Evolutionary conservation across 345 rosid species (phyloP).

Genomic region (Carallia brachiata): DNA sequence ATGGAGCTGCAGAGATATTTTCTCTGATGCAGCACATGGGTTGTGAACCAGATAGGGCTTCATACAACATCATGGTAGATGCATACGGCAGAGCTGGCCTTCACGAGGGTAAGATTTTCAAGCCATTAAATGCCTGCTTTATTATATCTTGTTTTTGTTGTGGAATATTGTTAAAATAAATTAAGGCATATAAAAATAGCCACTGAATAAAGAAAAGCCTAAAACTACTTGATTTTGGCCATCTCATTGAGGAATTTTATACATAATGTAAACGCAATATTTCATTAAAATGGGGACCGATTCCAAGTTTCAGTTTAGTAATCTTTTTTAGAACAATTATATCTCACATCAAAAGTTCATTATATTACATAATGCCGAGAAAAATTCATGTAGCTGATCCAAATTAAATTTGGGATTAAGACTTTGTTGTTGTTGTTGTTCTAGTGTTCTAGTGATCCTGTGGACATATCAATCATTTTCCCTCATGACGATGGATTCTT

Average conservation of each 20-base stretch:
- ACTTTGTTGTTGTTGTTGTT: too few relatives aligned
- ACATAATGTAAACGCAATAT: too few relatives aligned
- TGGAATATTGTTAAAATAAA: not conserved
- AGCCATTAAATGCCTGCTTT: not conserved
- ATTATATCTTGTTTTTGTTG: not conserved
- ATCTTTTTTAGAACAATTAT: too few relatives aligned
- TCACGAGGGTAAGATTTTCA: slow-evolving; percentile 51
- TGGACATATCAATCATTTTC: too few relatives aligned
- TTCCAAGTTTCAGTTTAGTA: too few relatives aligned
- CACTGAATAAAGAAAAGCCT: not conserved
- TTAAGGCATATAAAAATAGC: not conserved
- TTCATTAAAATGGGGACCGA: too few relatives aligned
- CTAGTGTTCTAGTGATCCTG: too few relatives aligned
- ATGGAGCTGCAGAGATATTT: slow-evolving; percentile 90
- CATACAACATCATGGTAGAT: slow-evolving; percentile 91
- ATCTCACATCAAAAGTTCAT: too few relatives aligned
- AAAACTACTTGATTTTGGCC: not conserved
- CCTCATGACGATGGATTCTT: too few relatives aligned
- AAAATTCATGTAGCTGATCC: too few relatives aligned
- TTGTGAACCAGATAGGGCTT: slow-evolving; percentile 92
- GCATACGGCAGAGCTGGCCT: slow-evolving; percentile 90
- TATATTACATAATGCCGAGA: too few relatives aligned
- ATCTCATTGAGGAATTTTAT: not conserved
- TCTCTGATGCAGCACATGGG: slow-evolving; percentile 95
- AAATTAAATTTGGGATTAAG: too few relatives aligned